Base-by-base conservation (phyloP, 164 flowering plant species). In the grape (Vitis vinifera) region DNA sequence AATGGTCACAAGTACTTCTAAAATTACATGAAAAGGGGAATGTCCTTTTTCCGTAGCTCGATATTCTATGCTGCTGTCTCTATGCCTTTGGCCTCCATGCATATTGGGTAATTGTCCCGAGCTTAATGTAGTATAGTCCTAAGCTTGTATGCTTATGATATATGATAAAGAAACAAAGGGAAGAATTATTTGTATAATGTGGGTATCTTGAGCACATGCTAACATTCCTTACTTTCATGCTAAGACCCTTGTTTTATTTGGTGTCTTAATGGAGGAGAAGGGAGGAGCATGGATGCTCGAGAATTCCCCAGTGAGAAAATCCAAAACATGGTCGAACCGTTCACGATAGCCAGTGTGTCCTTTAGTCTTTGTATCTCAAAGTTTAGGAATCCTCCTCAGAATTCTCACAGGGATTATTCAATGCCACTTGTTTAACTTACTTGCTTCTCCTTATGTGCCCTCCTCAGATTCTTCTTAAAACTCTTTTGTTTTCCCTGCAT, bases 371-470 rank as follows among this genome's bases (percentile, higher is more conserved):
- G 89, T 80, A 59, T 77, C 79, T 79, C 66, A 75, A 69, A 73
- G 76, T 62, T 72, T 17, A 78, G 82, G 88, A 86, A 83, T 85
- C 86, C 78, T 81, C 81, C 83, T 85, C 75, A 83, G 81, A 83
- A 74, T 82, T 73, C 87, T 72, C 80, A 71, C 27, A 58, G n/a
- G 4, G 9, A 69, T 56, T 66, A 76, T 72, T 55, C 52, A 72
- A 64, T 62, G 63, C 51, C 67, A 19, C n/a, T 52, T 3, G 52
- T 76, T 80, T 81, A 77, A 77, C 83, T 78, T 82, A 81, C 77
- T 63, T 73, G 81, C 58, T 76, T 77, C 82, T 81, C 74, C 84
- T 76, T 77, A 66, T 82, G 27, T 81, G 88, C 78, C 73, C 65
- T 67, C 71, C 71, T 65, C 8, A 61, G 85, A 87, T 89, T 89